Percentiles rank a stretch among this genome's conserved stretches.
These are phyloP conservation scores for Solanum tarapatanum DNA, from an alignment of 257 asterid genomes.

Conservation along the genomic window DNA sequence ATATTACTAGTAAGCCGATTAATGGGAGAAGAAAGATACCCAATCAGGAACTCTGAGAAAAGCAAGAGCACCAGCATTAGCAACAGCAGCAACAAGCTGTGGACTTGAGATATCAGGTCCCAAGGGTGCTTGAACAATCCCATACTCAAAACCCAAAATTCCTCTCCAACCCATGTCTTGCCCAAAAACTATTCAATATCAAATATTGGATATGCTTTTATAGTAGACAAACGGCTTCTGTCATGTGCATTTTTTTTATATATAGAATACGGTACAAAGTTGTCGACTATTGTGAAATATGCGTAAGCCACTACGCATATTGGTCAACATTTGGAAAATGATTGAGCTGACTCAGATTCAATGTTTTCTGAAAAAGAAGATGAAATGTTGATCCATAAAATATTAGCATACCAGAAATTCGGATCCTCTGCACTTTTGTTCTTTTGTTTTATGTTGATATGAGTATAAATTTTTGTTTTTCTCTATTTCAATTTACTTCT, in stretches of 20 bases:
- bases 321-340: neutral
- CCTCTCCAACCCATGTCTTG: conserved; percentile 78
- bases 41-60: conserved; percentile 68
- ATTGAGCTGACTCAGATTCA: neutral
- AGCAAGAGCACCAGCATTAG: conserved; percentile 67
- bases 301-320: neutral
- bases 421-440: neutral
- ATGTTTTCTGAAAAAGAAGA: no score
- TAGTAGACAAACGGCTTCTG: neutral
- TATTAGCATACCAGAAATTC: neutral
- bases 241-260: neutral
- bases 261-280: neutral
- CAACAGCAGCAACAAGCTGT: conserved; percentile 78
- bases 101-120: conserved; percentile 89
- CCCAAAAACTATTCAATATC: neutral
- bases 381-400: no score
- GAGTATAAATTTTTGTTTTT: no score
- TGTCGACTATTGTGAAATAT: neutral
- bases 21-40: conserved; percentile 14
- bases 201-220: neutral
- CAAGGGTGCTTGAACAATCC: conserved; percentile 83
- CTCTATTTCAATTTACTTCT: no score
- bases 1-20: neutral
- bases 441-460: no score
- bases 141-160: conserved; percentile 66